Percentiles rank a stretch among this genome's conserved stretches.
Evolutionary conservation across 345 rosid genomes (phyloP).

Genomic region (Noccaea bulbosa): DNA sequence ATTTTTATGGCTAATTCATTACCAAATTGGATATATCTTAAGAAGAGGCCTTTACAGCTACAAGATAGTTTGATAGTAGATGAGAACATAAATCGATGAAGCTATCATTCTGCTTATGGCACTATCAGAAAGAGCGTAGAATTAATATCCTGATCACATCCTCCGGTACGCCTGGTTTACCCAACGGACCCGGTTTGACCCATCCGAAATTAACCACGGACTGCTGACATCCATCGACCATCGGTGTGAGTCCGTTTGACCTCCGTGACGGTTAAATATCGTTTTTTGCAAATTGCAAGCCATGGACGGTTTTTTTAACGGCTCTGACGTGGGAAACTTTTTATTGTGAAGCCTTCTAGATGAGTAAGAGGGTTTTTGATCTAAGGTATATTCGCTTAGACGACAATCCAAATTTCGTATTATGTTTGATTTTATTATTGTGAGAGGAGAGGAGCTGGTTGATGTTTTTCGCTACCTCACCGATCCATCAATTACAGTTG

Average conservation of each 20-base stretch:
- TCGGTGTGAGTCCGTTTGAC: neutral
- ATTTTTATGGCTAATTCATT: too few relatives aligned
- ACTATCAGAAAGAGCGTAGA: too few relatives aligned
- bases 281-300: neutral
- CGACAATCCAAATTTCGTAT: constrained; percentile 35
- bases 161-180: constrained; percentile 65
- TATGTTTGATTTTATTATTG: constrained; percentile 25
- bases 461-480: constrained; percentile 45
- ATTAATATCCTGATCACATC: constrained; percentile 32
- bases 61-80: too few relatives aligned
- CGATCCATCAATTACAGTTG: constrained; percentile 43
- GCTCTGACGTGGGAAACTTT: neutral
- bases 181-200: constrained; percentile 57
- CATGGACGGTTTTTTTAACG: constrained; percentile 20
- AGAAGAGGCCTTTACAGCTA: too few relatives aligned
- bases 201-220: constrained; percentile 72
- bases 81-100: too few relatives aligned
- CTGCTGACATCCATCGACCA: constrained; percentile 17
- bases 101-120: too few relatives aligned
- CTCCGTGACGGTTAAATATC: constrained; percentile 22
- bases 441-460: constrained; percentile 37
- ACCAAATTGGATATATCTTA: too few relatives aligned
- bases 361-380: neutral
- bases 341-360: constrained; percentile 3
- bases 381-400: constrained; percentile 34